These are phyloP conservation scores for Neofusicoccum sp. DNA, from an alignment of 2,329 filamentous ascomycete genomes.

Conservation along the genomic window DNA sequence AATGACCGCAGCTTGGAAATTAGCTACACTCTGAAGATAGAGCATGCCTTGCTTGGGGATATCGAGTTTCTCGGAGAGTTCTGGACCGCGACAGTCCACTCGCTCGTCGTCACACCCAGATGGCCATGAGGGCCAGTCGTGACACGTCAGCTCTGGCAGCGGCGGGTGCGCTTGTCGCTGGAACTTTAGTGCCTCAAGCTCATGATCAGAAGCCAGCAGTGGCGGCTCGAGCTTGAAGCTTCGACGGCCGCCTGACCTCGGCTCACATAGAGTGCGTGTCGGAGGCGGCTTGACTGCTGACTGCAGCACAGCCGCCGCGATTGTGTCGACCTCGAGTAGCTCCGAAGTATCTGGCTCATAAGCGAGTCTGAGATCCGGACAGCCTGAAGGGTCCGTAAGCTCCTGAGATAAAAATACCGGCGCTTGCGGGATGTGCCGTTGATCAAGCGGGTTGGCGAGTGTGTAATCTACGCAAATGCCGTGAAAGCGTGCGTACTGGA, in stretches of 20 bases:
- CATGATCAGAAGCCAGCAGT: conserved; percentile 45
- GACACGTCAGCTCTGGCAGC: conserved; percentile 31
- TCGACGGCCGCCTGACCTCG: conserved; percentile 20
- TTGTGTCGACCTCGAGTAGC: conserved; percentile 29
- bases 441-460: conserved; percentile 26
- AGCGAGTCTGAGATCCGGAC: background rate
- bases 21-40: conserved; percentile 42
- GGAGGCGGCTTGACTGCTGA: conserved; percentile 20
- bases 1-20: no score
- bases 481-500: conserved; percentile 50
- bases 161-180: conserved; percentile 26
- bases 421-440: conserved; percentile 14
- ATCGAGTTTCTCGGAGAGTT: conserved; percentile 37
- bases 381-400: conserved; percentile 22
- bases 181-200: conserved; percentile 45
- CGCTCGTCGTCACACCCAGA: conserved; percentile 30
- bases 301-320: conserved; percentile 31
- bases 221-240: conserved; percentile 47
- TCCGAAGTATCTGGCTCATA: conserved; percentile 20
- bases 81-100: no score
- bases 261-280: background rate
- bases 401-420: conserved; percentile 21
- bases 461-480: conserved; percentile 42
- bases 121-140: conserved; percentile 46
- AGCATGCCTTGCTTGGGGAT: conserved; percentile 35